phyloP scores from a whole-genome alignment of 305 asterid genomes.

The Solanum hybrid region DNA sequence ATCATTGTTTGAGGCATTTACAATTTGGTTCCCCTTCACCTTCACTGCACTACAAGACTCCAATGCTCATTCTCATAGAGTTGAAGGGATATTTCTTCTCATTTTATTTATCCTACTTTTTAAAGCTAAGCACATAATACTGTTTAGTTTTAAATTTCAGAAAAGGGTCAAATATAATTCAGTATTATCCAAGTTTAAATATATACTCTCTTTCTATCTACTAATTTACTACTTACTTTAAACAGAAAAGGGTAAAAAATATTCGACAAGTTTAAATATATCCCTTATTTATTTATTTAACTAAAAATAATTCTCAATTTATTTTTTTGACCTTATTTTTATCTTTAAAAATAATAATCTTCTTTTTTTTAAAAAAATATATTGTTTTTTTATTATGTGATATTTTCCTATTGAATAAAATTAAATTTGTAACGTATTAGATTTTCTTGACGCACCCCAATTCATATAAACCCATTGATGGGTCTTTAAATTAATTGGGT shows the following conservation, averaged over 20 bases:
- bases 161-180: background rate
- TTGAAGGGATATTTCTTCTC: background rate
- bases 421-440: too few species aligned
- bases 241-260: too few species aligned
- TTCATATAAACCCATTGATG: background rate
- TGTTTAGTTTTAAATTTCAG: background rate
- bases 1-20: constrained; percentile 42
- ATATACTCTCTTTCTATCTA: background rate
- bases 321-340: too few species aligned
- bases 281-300: too few species aligned
- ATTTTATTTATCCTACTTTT: background rate
- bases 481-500: too few species aligned
- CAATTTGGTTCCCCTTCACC: background rate
- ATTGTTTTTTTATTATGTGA: too few species aligned
- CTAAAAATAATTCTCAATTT: too few species aligned
- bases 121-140: background rate
- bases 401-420: too few species aligned
- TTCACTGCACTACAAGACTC: background rate
- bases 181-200: background rate
- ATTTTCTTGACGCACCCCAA: background rate
- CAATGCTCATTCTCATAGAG: background rate
- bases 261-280: too few species aligned
- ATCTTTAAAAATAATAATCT: too few species aligned
- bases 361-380: too few species aligned
- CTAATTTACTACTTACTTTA: too few species aligned